Evolutionary conservation across 352 stramenopile genomes (phyloP).

Genomic region (Globisporangium emineosum): DNA sequence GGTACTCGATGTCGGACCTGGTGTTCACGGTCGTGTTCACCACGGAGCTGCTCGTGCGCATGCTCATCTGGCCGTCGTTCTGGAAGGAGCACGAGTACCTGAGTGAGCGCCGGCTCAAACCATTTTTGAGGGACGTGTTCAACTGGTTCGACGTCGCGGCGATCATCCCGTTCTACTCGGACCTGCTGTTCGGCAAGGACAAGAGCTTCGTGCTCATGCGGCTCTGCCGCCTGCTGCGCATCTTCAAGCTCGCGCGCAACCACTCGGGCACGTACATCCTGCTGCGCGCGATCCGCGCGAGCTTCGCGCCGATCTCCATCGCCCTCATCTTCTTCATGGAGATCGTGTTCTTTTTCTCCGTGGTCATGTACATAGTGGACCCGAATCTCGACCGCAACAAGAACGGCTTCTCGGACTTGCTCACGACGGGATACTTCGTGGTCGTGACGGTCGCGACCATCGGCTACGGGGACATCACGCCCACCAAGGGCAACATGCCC

Average conservation of each 20-base stretch:
- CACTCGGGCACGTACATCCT: conserved; percentile 79
- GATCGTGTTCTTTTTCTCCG: conserved; percentile 78
- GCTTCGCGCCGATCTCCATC: conserved; percentile 74
- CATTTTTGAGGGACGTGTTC: conserved; percentile 72
- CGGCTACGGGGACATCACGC: conserved; percentile 76
- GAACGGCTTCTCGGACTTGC: conserved; percentile 63
- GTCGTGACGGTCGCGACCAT: conserved; percentile 76
- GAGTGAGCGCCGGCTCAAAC: conserved; percentile 53
- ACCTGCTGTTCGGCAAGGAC: conserved; percentile 64
- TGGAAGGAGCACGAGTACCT: conserved; percentile 74
- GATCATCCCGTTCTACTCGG: conserved; percentile 71
- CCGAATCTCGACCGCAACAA: conserved; percentile 62
- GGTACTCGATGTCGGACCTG: conserved; percentile 61
- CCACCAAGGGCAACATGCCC: conserved; percentile 67
- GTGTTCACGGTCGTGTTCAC: conserved; percentile 78
- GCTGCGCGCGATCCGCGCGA: conserved; percentile 63
- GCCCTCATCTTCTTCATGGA: conserved; percentile 80
- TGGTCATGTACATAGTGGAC: conserved; percentile 81
- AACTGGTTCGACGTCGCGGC: conserved; percentile 81
- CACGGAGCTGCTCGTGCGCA: conserved; percentile 57
- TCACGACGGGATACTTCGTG: conserved; percentile 75
- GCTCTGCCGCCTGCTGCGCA: conserved; percentile 64
- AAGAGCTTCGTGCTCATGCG: conserved; percentile 77
- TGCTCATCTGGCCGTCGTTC: conserved; percentile 71
- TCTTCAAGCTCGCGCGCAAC: conserved; percentile 79